phyloP scores from a whole-genome alignment of 345 rosid genomes.

The Syzygium aqueum region DNA sequence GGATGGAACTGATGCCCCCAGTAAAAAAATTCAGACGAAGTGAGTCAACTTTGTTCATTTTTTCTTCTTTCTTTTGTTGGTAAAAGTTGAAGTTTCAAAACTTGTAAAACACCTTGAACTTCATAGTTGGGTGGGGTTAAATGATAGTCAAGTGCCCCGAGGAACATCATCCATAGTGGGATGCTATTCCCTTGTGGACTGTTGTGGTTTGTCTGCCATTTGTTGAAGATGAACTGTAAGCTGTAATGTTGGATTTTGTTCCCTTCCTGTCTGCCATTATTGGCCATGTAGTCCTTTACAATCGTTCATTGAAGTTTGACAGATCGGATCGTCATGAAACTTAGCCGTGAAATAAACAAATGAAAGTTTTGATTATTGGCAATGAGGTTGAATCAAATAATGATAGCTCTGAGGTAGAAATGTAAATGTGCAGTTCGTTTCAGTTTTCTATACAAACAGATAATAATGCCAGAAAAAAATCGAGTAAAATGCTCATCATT shows the following conservation, averaged over 20 bases:
- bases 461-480: not conserved
- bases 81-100: not conserved
- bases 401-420: not conserved
- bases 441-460: not conserved
- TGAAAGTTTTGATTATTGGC: not conserved
- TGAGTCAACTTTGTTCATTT: slow-evolving; percentile 17
- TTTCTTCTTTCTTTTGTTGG: not conserved
- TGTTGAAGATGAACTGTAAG: not conserved
- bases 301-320: not conserved
- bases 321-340: not conserved
- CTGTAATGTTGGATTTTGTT: not conserved
- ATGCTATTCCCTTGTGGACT: not conserved
- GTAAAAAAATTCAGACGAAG: slow-evolving; percentile 29
- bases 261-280: not conserved
- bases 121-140: not conserved
- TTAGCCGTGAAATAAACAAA: not conserved
- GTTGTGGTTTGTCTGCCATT: not conserved
- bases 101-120: not conserved
- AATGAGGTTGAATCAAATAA: not conserved
- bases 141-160: not conserved
- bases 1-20: slow-evolving; percentile 86
- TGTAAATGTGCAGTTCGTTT: not conserved
- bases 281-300: not conserved
- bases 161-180: not conserved
- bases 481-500: not conserved